Base-by-base conservation (phyloP, 2,329 filamentous ascomycete genomes). In the Epichloe uncinata region DNA sequence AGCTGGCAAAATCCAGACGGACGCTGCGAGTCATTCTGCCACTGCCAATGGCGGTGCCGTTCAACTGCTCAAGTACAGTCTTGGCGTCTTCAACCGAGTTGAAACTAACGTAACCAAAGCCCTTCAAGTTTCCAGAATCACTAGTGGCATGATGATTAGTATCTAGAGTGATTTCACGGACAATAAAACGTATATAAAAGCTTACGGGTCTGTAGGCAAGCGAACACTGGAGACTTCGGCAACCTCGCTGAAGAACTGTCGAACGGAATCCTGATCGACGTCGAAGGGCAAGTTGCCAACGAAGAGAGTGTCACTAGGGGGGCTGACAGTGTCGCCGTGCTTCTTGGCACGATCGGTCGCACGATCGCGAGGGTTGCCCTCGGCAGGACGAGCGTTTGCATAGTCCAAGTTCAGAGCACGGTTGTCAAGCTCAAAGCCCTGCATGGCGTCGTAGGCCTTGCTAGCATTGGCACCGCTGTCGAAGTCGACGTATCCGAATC, bases 401-500 rank as follows among this genome's bases (percentile, higher is more conserved):
- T 84, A 87, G 73, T 93, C 86, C 47, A 93, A 75, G 72, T 88
- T 88, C 64, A 93, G 72, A 55, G 73, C 66, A 60, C 87, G 87
- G 54, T 82, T 81, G 59, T 90, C 85, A 47, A 94, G 70, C 61
- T 88, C 82, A 55, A 77, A 68, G 57, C 81, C 84, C 61, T 87
- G 79, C 82, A 86, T 89, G 61, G 77, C 81, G 60, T 83, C 79
- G 57, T 84, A 78, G 50, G 87, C 87, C 65, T 82, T 82, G 60
- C 78, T 77, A 50, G 85, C 85, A 64, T 79, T 76, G 53, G 78
- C 82, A 53, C 76, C 69, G 57, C 74, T 79, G 63, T 75, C 73
- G 69, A 90, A 95, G 73, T 95, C 89, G 60, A 95, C 86, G 66
- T 95, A 96, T 54, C 90, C 90, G 68, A 94, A 95, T 57, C 87